phyloP scores from a whole-genome alignment of 257 asterid species.

The Solanum peruvianum region DNA sequence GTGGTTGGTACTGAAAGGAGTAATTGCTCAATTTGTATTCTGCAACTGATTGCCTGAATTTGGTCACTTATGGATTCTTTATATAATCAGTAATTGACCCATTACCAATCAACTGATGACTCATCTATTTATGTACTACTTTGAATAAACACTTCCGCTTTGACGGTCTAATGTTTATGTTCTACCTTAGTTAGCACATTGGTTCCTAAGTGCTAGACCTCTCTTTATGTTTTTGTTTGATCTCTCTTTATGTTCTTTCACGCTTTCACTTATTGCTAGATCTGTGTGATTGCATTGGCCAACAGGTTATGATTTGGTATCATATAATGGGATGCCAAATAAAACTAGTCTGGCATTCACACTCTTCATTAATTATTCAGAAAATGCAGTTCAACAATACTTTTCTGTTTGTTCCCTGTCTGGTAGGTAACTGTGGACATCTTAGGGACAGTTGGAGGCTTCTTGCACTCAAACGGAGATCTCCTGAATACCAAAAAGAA shows the following conservation, averaged over 20 bases:
- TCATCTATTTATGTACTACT: neutral
- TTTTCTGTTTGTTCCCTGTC: neutral
- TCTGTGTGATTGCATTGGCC: neutral
- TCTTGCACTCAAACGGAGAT: neutral
- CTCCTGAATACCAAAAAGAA: neutral
- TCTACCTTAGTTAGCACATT: neutral
- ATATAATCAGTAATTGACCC: neutral
- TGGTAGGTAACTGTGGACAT: neutral
- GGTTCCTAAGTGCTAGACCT: neutral
- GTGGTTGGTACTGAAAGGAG: neutral
- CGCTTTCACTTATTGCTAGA: neutral
- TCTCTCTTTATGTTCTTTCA: neutral
- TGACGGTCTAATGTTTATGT: neutral
- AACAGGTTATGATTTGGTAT: neutral
- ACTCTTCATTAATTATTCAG: neutral
- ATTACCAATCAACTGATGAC: neutral
- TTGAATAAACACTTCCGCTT: neutral
- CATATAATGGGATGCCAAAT: neutral
- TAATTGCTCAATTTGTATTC: neutral
- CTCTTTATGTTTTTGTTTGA: neutral
- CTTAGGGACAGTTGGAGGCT: neutral
- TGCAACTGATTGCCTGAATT: neutral
- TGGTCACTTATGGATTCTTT: neutral
- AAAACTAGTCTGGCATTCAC: neutral
- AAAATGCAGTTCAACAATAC: neutral